Evolutionary conservation across 1,284 basidiomycete genomes (phyloP).

Genomic region (Earliella scabrosa): DNA sequence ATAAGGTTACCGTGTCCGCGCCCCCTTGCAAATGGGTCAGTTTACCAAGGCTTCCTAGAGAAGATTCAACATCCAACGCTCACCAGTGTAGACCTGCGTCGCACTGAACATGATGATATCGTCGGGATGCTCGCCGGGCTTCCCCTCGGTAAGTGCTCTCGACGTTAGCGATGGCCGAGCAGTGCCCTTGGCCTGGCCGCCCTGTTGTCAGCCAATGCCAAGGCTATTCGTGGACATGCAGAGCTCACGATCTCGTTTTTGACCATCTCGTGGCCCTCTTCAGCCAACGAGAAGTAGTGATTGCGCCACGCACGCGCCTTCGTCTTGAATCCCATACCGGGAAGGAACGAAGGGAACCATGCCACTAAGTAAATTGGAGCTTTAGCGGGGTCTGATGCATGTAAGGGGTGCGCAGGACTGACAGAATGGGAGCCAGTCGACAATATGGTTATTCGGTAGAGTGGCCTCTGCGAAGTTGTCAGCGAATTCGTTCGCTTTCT

Average conservation of each 20-base stretch:
- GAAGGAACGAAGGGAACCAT: slow-evolving; percentile 25
- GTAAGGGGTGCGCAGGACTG: too few species aligned
- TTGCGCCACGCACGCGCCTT: slow-evolving; percentile 11
- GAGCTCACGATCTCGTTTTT: slow-evolving; percentile 15
- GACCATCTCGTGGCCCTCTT: slow-evolving; percentile 15
- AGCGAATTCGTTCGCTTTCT: slow-evolving; percentile 24
- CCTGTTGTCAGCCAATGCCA: slow-evolving; percentile 61
- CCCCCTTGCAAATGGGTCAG: slow-evolving; percentile 47
- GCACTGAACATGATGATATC: slow-evolving; percentile 15
- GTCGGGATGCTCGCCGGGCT: slow-evolving; percentile 28
- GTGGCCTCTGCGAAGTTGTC: slow-evolving; percentile 26
- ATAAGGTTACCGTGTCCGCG: slow-evolving; percentile 9
- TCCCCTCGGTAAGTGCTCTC: slow-evolving; percentile 60
- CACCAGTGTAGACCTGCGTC: slow-evolving; percentile 17
- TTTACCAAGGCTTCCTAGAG: too few species aligned
- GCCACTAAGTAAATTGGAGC: slow-evolving; percentile 21
- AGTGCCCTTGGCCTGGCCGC: slow-evolving; percentile 23
- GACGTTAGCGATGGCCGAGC: slow-evolving; percentile 23
- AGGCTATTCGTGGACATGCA: slow-evolving; percentile 20
- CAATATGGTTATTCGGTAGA: slow-evolving; percentile 29
- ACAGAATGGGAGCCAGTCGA: slow-evolving; percentile 38
- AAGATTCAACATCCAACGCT: too few species aligned
- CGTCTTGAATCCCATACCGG: slow-evolving; percentile 29
- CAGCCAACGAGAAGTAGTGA: slow-evolving; percentile 12
- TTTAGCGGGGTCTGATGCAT: not conserved